Conservation (phyloP, 129 eudicot genomes). For the Daucus carota region DNA sequence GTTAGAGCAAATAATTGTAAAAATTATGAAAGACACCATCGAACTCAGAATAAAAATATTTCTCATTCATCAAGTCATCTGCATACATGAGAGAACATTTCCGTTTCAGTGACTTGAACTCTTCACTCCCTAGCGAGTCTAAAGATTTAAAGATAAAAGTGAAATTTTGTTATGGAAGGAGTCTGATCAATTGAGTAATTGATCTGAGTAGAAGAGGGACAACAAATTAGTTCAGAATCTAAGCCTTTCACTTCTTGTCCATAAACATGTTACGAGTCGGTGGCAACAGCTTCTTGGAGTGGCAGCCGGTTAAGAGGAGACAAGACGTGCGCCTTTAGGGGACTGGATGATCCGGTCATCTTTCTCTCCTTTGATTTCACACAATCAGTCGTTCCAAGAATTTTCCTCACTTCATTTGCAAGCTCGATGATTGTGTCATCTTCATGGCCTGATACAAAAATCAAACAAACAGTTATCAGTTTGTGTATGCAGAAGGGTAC, state of each 20-base stretch:
- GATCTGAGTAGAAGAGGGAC: neutral
- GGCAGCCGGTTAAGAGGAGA: conserved; percentile 39
- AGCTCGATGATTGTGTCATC: conserved; percentile 83
- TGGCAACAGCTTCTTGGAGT: conserved; percentile 54
- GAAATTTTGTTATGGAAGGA: neutral
- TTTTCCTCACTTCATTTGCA: conserved; percentile 91
- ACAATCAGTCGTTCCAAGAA: conserved; percentile 31
- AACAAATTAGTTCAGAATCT: neutral
- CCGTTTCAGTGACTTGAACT: neutral
- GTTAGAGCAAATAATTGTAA: neutral
- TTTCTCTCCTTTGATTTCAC: conserved; percentile 44
- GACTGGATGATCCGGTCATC: conserved; percentile 34
- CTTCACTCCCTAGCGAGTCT: neutral
- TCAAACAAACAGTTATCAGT: neutral
- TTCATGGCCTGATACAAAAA: conserved; percentile 60
- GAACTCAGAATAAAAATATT: neutral
- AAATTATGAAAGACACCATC: too few species aligned
- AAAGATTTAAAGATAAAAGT: neutral
- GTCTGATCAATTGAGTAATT: neutral
- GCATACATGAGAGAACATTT: neutral
- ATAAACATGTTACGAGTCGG: conserved; percentile 29
- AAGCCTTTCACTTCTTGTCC: neutral
- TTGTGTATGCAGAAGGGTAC: neutral
- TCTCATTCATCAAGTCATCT: neutral
- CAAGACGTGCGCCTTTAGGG: conserved; percentile 34